These are phyloP conservation scores for Puya raimondii DNA, from an alignment of 176 grass and related monocot species.

Conservation along the genomic window DNA sequence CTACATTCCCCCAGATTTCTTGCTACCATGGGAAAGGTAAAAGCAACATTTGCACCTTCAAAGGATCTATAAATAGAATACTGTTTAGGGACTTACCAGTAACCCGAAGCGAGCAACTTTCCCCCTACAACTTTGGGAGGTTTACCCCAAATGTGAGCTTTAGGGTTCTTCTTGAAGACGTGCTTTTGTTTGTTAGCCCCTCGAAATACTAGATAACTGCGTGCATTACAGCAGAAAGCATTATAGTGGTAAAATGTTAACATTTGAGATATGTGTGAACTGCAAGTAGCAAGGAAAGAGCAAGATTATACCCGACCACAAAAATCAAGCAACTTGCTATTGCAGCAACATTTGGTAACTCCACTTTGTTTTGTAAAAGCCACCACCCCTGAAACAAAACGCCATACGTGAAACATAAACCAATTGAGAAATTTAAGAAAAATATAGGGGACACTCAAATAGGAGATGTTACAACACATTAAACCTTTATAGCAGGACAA, in stretches of 20 bases:
- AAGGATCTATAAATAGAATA: not conserved
- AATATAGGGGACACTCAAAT: not conserved
- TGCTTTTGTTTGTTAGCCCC: slow-evolving; percentile 97
- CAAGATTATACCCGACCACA: slow-evolving; percentile 48
- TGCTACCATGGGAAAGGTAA: not conserved
- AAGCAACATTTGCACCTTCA: not conserved
- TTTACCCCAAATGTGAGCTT: slow-evolving; percentile 85
- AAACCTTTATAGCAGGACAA: not conserved
- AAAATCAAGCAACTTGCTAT: slow-evolving; percentile 63
- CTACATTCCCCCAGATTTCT: no score
- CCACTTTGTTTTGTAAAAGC: slow-evolving; percentile 77
- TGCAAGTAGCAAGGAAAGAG: not conserved
- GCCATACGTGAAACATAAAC: slow-evolving; percentile 5
- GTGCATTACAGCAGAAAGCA: slow-evolving; percentile 12
- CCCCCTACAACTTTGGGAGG: slow-evolving; percentile 76
- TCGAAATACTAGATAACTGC: slow-evolving; percentile 84
- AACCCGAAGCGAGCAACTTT: slow-evolving; percentile 82
- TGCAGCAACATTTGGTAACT: slow-evolving; percentile 42
- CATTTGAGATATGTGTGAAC: slow-evolving; percentile 6
- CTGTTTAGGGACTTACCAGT: slow-evolving; percentile 57
- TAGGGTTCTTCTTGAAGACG: slow-evolving; percentile 90
- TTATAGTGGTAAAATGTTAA: slow-evolving; percentile 4
- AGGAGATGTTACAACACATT: not conserved
- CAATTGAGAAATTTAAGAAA: not conserved
- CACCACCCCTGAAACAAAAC: slow-evolving; percentile 69